These are phyloP conservation scores for Plasmodium gallinaceum DNA, from an alignment of 169 alveolate species.

Conservation along the genomic window DNA sequence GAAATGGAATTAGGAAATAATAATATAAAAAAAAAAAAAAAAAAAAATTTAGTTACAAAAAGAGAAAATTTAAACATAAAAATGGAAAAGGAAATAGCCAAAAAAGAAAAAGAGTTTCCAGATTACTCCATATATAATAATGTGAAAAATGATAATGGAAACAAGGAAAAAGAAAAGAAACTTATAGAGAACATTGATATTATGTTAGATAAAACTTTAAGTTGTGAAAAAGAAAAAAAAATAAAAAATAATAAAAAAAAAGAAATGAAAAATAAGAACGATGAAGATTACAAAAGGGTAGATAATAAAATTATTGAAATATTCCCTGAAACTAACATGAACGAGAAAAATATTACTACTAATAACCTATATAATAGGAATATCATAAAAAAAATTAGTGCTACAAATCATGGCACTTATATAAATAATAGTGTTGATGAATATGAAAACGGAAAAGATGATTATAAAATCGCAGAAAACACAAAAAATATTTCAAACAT, in stretches of 20 bases:
- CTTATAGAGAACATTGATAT: neutral
- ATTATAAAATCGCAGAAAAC: neutral
- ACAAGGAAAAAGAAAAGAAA: neutral
- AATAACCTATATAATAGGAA: neutral
- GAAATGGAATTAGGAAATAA: conserved; percentile 19
- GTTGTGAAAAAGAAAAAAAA: neutral
- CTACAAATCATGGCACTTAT: conserved; percentile 2
- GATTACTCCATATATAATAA: no score
- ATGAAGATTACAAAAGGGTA: neutral
- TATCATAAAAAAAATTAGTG: neutral
- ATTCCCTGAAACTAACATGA: neutral
- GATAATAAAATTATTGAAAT: neutral
- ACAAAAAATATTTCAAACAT: no score
- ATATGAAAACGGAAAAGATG: conserved; percentile 1
- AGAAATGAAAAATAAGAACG: neutral
- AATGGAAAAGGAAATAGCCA: conserved; percentile 25
- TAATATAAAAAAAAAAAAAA: neutral
- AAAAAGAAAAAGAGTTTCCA: neutral
- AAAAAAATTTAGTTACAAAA: no score
- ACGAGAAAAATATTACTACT: neutral
- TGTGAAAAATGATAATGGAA: neutral
- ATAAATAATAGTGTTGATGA: neutral
- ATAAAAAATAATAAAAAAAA: neutral
- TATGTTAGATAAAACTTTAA: neutral
- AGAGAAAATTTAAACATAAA: neutral